Percentiles rank a stretch among this genome's conserved stretches.
Evolutionary conservation across 495 filamentous ascomycete species (phyloP).

Genomic region (Daldinia caldariorum): DNA sequence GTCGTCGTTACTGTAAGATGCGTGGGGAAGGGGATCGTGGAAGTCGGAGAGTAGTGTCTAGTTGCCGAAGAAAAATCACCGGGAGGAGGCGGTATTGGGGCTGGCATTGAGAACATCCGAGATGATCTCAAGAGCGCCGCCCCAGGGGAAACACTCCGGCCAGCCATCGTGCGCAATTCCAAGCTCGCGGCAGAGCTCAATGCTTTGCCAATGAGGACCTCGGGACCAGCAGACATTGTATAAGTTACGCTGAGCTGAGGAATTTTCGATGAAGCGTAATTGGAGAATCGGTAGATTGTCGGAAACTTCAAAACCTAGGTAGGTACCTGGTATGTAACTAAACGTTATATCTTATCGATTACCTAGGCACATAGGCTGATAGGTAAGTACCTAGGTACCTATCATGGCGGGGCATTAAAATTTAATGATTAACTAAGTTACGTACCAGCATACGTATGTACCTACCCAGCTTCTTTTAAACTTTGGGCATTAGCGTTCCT

Average conservation of each 20-base stretch:
- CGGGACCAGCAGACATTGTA: background rate
- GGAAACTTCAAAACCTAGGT: conserved; percentile 1
- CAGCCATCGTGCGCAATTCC: conserved; percentile 39
- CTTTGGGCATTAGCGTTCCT: conserved; percentile 4
- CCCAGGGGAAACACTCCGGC: conserved; percentile 64
- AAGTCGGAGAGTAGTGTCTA: conserved; percentile 57
- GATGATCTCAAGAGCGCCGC: conserved; percentile 68
- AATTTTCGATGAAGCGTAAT: conserved; percentile 30
- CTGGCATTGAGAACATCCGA: conserved; percentile 66
- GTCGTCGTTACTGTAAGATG: conserved; percentile 87
- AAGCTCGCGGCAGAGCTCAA: conserved; percentile 34
- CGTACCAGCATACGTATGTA: conserved; percentile 9
- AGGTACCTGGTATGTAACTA: background rate
- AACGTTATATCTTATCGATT: conserved; percentile 33
- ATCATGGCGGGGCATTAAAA: background rate
- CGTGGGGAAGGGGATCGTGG: conserved; percentile 81
- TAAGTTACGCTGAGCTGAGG: conserved; percentile 20
- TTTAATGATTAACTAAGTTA: too few relatives aligned
- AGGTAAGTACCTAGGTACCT: too few relatives aligned
- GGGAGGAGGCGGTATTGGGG: conserved; percentile 57
- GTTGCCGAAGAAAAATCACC: conserved; percentile 49
- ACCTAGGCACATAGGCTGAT: too few relatives aligned
- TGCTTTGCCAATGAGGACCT: conserved; percentile 22
- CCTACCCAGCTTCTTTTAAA: conserved; percentile 1
- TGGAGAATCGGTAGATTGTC: conserved; percentile 32